Evolutionary conservation across 2,329 filamentous ascomycete species (phyloP), one percentile per base, ranked within the genome.

Genomic region (Fusarium keratoplasticum): DNA sequence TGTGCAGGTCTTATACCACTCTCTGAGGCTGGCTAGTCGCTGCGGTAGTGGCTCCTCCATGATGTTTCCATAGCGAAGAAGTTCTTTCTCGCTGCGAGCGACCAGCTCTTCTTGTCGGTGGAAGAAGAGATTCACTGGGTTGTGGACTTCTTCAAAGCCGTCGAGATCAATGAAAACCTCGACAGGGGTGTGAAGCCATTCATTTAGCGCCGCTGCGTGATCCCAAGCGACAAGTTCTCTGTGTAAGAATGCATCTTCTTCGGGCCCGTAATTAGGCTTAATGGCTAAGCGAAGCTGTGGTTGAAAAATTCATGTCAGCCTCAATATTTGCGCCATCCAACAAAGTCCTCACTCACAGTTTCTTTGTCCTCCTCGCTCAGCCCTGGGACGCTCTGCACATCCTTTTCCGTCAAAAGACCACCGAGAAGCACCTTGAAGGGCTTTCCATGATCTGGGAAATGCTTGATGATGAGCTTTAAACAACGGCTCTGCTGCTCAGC

Each of bases 121-220:
- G n/a, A 76, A 68, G 47, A 88, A 87, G 5, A 89, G 89, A 38
- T 90, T 86, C 4, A 89, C 89, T 2, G 83, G 80, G 40, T 78
- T 84, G 40, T 84, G 81, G 35, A 85, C 79, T 69, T 84, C 80
- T 3, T 80, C 76, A 47, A 82, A 77, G 61, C 82, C 83, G 63
- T 80, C 81, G 11, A 81, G 79, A 68, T 85, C 84, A 62, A 82
- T 77, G 50, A 82, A 80, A 38, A 83, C 76, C 62, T 80, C 82
- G 40, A 80, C 78, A 14, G 65, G 47, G 2, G 62, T 47, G 7
- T 65, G 50, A 9, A 67, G 63, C 76, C 76, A 78, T 22, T 67
- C 35, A 13, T 64, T 58, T 18, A 78, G 58, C 42, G 74, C 74
- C 1, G 62, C 66, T n/a, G 64, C 72, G 52, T 76, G 71, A 25